A percentile compares a stretch with the other conserved stretches of the same genome.
These are phyloP conservation scores for Mycena metata DNA, from an alignment of 768 basidiomycete species.

Conservation along the genomic window DNA sequence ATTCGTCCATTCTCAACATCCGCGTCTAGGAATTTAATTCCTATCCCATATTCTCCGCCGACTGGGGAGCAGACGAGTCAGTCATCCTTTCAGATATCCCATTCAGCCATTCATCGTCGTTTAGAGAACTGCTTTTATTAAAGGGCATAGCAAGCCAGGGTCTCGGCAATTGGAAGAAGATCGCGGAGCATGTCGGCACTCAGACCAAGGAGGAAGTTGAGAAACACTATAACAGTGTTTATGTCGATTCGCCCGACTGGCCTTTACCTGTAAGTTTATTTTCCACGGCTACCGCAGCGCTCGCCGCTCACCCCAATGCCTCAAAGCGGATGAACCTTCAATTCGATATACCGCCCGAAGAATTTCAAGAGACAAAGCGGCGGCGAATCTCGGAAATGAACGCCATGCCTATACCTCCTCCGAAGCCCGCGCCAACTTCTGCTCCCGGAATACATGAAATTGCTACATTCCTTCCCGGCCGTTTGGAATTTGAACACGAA, in stretches of 20 bases:
- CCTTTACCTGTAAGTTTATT: conserved; percentile 78
- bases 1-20: neutral
- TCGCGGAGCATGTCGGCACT: conserved; percentile 94
- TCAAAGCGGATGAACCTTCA: conserved; percentile 65
- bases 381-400: conserved; percentile 88
- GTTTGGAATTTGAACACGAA: conserved; percentile 99
- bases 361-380: conserved; percentile 92
- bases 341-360: conserved; percentile 82
- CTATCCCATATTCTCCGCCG: conserved; percentile 93
- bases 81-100: conserved; percentile 43
- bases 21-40: conserved; percentile 88
- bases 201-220: conserved; percentile 95
- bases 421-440: conserved; percentile 87
- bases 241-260: conserved; percentile 84
- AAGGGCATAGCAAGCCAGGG: conserved; percentile 91
- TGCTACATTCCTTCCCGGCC: conserved; percentile 92
- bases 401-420: conserved; percentile 64
- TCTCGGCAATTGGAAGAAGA: conserved; percentile 96
- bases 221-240: conserved; percentile 86
- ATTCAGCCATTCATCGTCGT: conserved; percentile 12
- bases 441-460: conserved; percentile 94
- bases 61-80: conserved; percentile 99
- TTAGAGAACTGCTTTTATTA: conserved; percentile 88
- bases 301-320: conserved; percentile 34
- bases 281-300: conserved; percentile 4